Percentiles rank a stretch among this genome's conserved stretches.
These are phyloP conservation scores for Monosporozyma solicola DNA, from an alignment of 805 yeast genomes.

Conservation along the genomic window DNA sequence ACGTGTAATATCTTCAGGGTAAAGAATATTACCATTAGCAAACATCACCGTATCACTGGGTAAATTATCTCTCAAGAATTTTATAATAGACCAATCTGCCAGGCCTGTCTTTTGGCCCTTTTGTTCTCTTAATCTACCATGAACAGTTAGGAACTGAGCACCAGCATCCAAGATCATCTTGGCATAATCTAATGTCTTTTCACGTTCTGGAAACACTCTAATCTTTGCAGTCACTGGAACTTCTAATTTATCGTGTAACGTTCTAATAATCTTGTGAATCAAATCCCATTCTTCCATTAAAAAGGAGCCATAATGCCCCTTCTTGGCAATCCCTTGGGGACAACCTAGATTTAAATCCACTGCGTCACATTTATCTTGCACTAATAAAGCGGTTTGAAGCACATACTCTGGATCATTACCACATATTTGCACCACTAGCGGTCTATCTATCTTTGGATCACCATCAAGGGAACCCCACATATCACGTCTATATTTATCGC, in stretches of 20 bases:
- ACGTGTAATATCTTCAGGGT: conserved; percentile 71
- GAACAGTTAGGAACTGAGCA: conserved; percentile 90
- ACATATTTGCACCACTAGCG: conserved; percentile 89
- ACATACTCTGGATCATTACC: conserved; percentile 89
- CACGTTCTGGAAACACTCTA: conserved; percentile 76
- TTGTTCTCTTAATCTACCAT: conserved; percentile 94
- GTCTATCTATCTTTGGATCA: conserved; percentile 57
- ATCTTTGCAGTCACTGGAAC: conserved; percentile 95
- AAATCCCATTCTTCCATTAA: conserved; percentile 96
- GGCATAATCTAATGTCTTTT: conserved; percentile 79
- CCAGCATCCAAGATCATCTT: conserved; percentile 85
- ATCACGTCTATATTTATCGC: conserved; percentile 67
- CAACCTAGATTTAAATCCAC: conserved; percentile 94
- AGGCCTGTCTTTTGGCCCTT: conserved; percentile 94
- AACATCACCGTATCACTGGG: conserved; percentile 78
- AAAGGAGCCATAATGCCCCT: conserved; percentile 93
- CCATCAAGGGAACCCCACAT: conserved; percentile 76
- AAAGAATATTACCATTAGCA: conserved; percentile 90
- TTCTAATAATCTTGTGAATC: conserved; percentile 60
- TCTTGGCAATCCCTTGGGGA: conserved; percentile 94
- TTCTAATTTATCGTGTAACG: conserved; percentile 61
- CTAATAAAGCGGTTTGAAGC: conserved; percentile 69
- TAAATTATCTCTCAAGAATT: conserved; percentile 66
- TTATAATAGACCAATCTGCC: conserved; percentile 84
- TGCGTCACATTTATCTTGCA: conserved; percentile 84